phyloP scores from a whole-genome alignment of 176 grass and related monocot genomes.

The Aegilops tauschii region DNA sequence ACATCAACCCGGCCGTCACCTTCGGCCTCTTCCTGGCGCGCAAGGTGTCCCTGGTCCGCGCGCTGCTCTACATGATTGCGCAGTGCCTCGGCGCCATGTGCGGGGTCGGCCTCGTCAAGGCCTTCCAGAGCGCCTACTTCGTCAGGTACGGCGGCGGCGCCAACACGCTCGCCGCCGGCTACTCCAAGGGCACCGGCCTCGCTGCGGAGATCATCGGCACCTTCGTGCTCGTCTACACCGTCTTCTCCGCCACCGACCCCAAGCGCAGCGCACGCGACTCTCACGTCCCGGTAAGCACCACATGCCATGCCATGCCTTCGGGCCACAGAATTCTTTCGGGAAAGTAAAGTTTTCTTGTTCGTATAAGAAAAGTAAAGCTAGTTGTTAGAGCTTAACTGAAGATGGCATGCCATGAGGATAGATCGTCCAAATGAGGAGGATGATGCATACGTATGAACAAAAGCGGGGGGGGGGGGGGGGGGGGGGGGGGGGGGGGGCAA shows the following conservation, averaged over 20 bases:
- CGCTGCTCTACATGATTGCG: conserved; percentile 78
- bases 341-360: not conserved
- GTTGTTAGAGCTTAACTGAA: conserved; percentile 19
- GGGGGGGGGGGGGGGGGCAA: not conserved
- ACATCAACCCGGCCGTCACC: conserved; percentile 96
- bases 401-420: not conserved
- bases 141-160: conserved; percentile 71
- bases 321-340: not conserved
- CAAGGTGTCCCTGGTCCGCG: conserved; percentile 85
- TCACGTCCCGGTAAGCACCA: conserved; percentile 73
- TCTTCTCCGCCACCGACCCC: conserved; percentile 99
- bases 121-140: conserved; percentile 88
- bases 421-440: not conserved
- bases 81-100: conserved; percentile 96
- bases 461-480: not conserved
- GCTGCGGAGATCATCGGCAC: conserved; percentile 97
- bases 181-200: conserved; percentile 84
- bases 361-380: not conserved
- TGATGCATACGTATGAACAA: conserved; percentile 20
- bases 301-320: no score
- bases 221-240: conserved; percentile 97
- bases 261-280: conserved; percentile 99
- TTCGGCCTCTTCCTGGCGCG: conserved; percentile 83
- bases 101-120: conserved; percentile 81
- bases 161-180: conserved; percentile 59